Conservation (phyloP, 768 basidiomycete genomes). For the Phlegmacium glaucopus region DNA sequence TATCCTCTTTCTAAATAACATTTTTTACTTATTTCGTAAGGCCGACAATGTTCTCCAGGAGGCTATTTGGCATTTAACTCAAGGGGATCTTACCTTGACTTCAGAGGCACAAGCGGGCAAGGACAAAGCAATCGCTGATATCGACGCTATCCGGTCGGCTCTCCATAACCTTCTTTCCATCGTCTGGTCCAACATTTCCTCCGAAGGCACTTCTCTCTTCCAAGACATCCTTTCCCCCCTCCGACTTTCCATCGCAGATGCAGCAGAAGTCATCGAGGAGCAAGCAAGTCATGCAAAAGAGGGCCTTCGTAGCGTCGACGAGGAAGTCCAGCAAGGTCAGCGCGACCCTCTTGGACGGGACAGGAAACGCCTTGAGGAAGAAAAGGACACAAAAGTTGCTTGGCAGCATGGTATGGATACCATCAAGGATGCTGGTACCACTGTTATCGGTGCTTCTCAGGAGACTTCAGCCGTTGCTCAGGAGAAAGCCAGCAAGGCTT, state of each 20-base stretch:
- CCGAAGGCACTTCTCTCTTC: constrained; percentile 52
- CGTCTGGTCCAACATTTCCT: constrained; percentile 49
- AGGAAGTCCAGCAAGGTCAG: constrained; percentile 57
- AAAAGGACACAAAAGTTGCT: constrained; percentile 46
- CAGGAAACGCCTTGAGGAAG: constrained; percentile 44
- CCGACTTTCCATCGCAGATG: constrained; percentile 63
- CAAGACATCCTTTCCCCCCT: constrained; percentile 63
- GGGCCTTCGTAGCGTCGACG: constrained; percentile 50
- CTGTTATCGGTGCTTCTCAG: constrained; percentile 53
- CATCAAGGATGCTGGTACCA: constrained; percentile 52
- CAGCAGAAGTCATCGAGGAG: constrained; percentile 54
- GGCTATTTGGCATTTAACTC: constrained; percentile 60
- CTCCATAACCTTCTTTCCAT: constrained; percentile 49
- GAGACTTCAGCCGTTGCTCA: constrained; percentile 36
- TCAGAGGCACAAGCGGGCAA: constrained; percentile 33
- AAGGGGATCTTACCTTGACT: constrained; percentile 46
- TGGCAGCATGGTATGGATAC: constrained; percentile 72
- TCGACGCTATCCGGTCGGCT: constrained; percentile 45
- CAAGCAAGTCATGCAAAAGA: constrained; percentile 51
- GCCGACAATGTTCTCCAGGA: constrained; percentile 65
- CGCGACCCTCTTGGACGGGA: constrained; percentile 55
- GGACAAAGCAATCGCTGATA: constrained; percentile 47
- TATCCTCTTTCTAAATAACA: too few relatives aligned
- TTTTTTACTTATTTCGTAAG: too few relatives aligned
- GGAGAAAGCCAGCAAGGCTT: constrained; percentile 44